Evolutionary conservation across 2,329 filamentous ascomycete genomes (phyloP).

Genomic region (Dothiorella sarmentorum): DNA sequence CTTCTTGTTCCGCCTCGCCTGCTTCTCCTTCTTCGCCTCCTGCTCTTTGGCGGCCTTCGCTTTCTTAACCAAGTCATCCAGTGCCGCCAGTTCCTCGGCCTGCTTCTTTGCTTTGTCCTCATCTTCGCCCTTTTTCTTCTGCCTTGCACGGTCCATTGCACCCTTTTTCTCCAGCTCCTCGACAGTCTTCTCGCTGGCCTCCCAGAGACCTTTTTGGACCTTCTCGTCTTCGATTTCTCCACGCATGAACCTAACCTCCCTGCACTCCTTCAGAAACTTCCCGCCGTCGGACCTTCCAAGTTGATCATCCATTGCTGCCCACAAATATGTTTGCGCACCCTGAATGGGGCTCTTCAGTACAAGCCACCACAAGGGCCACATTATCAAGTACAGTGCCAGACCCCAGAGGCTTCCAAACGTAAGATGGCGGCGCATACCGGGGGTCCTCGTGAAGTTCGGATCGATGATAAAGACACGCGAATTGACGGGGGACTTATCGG

Average conservation of each 20-base stretch:
- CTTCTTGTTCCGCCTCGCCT: constrained; percentile 21
- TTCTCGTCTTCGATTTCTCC: constrained; percentile 74
- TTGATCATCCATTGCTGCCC: constrained; percentile 76
- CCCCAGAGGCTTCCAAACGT: constrained; percentile 81
- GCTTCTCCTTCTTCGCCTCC: constrained; percentile 18
- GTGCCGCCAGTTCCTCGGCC: constrained; percentile 27
- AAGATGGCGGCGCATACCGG: constrained; percentile 82
- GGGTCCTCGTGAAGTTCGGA: constrained; percentile 79
- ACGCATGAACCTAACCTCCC: constrained; percentile 67
- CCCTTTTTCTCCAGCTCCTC: constrained; percentile 77
- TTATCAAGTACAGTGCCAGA: constrained; percentile 69
- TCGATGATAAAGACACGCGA: constrained; percentile 82
- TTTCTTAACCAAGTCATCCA: constrained; percentile 18
- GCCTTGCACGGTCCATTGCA: constrained; percentile 58
- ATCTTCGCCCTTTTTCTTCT: constrained; percentile 51
- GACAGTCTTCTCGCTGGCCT: constrained; percentile 80
- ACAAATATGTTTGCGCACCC: constrained; percentile 83
- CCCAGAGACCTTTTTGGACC: constrained; percentile 82
- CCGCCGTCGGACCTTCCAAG: constrained; percentile 65
- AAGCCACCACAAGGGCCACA: constrained; percentile 82
- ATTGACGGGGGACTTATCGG: constrained; percentile 78
- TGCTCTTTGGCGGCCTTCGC: constrained; percentile 19
- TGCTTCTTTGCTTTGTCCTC: constrained; percentile 35
- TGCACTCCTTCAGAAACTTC: constrained; percentile 84
- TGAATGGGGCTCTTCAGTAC: constrained; percentile 78